Evolutionary conservation across 2,329 filamentous ascomycete genomes (phyloP).

Genomic region (Emergomyces orientalis): DNA sequence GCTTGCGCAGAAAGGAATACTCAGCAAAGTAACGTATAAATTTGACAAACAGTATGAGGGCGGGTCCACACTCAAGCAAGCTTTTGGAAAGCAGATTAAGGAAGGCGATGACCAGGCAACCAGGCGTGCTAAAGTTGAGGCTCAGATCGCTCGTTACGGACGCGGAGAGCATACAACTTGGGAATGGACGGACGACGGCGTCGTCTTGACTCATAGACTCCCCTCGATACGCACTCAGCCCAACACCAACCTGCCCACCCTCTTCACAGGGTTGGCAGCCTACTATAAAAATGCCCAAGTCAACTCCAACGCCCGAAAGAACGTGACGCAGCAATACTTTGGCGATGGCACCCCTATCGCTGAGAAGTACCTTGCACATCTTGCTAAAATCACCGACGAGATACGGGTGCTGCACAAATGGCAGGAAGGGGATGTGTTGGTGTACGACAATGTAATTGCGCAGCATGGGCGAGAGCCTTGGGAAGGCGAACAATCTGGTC

Average conservation of each 20-base stretch:
- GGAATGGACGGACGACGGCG: conserved; percentile 40
- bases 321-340: conserved; percentile 17
- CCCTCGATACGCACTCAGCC: conserved; percentile 42
- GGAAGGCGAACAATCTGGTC: conserved; percentile 26
- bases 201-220: conserved; percentile 38
- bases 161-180: conserved; percentile 40
- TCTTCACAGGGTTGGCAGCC: conserved; percentile 37
- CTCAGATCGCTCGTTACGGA: conserved; percentile 31
- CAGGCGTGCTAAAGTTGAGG: conserved; percentile 38
- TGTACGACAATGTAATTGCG: conserved; percentile 41
- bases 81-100: conserved; percentile 41
- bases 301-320: conserved; percentile 21
- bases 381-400: conserved; percentile 37
- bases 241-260: conserved; percentile 36
- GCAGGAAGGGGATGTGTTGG: conserved; percentile 40
- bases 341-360: background rate
- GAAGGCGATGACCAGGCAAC: conserved; percentile 39
- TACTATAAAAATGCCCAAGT: conserved; percentile 25
- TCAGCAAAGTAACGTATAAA: conserved; percentile 37
- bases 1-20: conserved; percentile 36
- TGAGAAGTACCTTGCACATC: conserved; percentile 3
- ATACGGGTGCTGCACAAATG: conserved; percentile 43
- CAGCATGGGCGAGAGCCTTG: conserved; percentile 44
- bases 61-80: conserved; percentile 39
- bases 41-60: conserved; percentile 37